Base-by-base conservation (phyloP, 2,329 filamentous ascomycete genomes). In the Aureobasidium musti region DNA sequence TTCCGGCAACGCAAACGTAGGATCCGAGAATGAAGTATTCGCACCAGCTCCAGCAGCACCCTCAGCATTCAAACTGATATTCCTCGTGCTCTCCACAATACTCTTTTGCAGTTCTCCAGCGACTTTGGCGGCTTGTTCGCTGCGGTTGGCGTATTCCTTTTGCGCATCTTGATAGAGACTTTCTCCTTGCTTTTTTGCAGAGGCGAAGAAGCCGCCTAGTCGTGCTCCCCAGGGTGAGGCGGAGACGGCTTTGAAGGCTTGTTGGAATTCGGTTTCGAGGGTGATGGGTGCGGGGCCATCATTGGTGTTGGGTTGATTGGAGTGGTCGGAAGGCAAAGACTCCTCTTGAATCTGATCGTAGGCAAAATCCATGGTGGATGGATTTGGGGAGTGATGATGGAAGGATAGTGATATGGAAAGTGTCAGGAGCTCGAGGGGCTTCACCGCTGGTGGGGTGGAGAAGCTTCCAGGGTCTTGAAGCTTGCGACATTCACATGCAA, bases 331-430 rank as follows among this genome's bases (percentile, higher is more conserved):
- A 30, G 80, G 79, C 72, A 91, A 84, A 61, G 87, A 85, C 77
- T 95, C 89, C 81, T 97, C 92, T 76, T 92, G 89, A 74, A 98
- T 96, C 78, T 97, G 92, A 76, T 99, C 95, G 84, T 98, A 99
- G 52, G 93, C 93, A 75, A 96, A 84, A 86, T 99, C 95, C 95
- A 99, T 98, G 17, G 23, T 59, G 35, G n/a, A 1, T 37, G 5
- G n/a, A 8, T 17, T 13, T 21, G 28, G 8, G 35, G 13, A 23
- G 2, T 14, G 60, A 39, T 63, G 23, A 39, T 41, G 33, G 2
- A 14, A 1, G 5, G 23, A 10, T 52, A 7, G 23, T 53, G 5
- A 17, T 47, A 41, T 21, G 41, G 23, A n/a, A 43, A 30, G 54
- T 59, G 33, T 56, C 35, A 41, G 53, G 54, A 60, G 56, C 56